Evolutionary conservation across 2,329 filamentous ascomycete genomes (phyloP).

Genomic region (Graphilbum ipis-grandicollis): DNA sequence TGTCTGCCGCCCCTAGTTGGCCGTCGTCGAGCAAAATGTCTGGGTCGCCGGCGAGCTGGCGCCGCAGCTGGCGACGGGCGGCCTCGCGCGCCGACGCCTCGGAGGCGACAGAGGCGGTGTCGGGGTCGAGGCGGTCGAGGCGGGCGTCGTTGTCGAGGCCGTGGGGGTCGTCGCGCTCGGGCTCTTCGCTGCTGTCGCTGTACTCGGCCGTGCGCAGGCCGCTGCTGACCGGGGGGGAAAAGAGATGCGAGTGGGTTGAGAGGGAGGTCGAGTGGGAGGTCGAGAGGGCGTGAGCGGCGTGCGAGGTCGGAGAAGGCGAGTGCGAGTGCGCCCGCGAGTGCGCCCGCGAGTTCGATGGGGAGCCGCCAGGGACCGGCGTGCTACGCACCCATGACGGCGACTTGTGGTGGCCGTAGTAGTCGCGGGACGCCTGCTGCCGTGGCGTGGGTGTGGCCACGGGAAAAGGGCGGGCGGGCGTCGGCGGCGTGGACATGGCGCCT

Average conservation of each 20-base stretch:
- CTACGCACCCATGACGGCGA: neutral
- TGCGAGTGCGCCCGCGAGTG: too few relatives aligned
- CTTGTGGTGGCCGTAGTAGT: neutral
- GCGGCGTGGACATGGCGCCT: too few relatives aligned
- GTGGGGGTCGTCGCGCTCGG: slow-evolving; percentile 15
- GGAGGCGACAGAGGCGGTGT: slow-evolving; percentile 4
- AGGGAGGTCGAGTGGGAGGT: too few relatives aligned
- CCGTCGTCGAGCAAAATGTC: slow-evolving; percentile 4
- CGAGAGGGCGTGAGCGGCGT: too few relatives aligned
- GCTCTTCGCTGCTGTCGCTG: neutral
- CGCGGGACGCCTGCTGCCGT: too few relatives aligned
- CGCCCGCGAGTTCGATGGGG: too few relatives aligned
- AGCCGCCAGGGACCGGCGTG: too few relatives aligned
- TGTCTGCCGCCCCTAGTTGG: neutral
- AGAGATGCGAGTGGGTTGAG: too few relatives aligned
- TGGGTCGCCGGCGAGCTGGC: slow-evolving; percentile 7
- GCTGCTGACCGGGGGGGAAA: too few relatives aligned
- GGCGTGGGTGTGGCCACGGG: too few relatives aligned
- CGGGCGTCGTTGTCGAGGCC: slow-evolving; percentile 20
- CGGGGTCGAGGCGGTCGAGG: slow-evolving; percentile 6
- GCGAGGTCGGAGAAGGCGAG: too few relatives aligned
- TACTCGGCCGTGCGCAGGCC: neutral
- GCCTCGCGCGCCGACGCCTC: slow-evolving; percentile 4
- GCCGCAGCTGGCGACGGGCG: slow-evolving; percentile 4
- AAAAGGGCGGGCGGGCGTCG: too few relatives aligned